phyloP scores from a whole-genome alignment of 768 basidiomycete genomes.

The Leucosporidium scottii region DNA sequence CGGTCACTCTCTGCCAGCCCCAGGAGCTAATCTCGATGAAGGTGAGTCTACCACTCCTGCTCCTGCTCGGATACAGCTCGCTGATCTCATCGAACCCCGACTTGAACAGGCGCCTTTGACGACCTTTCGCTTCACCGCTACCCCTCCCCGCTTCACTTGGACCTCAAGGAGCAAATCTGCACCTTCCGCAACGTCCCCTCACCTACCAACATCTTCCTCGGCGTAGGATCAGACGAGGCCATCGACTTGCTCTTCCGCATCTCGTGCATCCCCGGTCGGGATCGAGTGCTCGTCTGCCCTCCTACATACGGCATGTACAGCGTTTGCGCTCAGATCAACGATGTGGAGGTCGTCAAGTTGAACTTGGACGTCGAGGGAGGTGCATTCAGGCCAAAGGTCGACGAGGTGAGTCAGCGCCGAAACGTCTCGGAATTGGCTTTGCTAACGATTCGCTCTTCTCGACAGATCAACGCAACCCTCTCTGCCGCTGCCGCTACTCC shows the following conservation, averaged over 20 bases:
- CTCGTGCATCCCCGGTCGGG: conserved; percentile 66
- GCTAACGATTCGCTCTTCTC: background rate
- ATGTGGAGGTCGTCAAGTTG: conserved; percentile 71
- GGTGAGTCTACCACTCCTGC: conserved; percentile 45
- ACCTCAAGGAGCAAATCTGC: conserved; percentile 70
- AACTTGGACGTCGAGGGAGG: conserved; percentile 74
- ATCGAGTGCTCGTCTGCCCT: conserved; percentile 67
- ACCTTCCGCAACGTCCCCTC: conserved; percentile 61
- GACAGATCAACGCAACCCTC: conserved; percentile 63
- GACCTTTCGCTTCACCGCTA: conserved; percentile 66
- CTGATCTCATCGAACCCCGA: background rate
- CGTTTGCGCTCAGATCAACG: conserved; percentile 92
- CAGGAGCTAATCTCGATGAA: conserved; percentile 26
- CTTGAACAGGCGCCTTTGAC: conserved; percentile 18
- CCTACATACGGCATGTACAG: conserved; percentile 98
- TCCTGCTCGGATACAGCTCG: conserved; percentile 5
- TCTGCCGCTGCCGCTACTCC: conserved; percentile 40
- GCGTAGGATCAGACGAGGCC: conserved; percentile 93
- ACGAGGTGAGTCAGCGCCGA: conserved; percentile 53
- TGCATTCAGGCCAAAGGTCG: conserved; percentile 67
- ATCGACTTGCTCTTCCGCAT: conserved; percentile 91
- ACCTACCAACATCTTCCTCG: conserved; percentile 67
- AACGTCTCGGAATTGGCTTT: background rate
- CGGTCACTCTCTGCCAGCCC: conserved; percentile 64
- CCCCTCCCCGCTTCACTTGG: conserved; percentile 79